A percentile compares a stretch with the other conserved stretches of the same genome.
Evolutionary conservation across 768 basidiomycete species (phyloP).

Genomic region (Mrakia gelida): DNA sequence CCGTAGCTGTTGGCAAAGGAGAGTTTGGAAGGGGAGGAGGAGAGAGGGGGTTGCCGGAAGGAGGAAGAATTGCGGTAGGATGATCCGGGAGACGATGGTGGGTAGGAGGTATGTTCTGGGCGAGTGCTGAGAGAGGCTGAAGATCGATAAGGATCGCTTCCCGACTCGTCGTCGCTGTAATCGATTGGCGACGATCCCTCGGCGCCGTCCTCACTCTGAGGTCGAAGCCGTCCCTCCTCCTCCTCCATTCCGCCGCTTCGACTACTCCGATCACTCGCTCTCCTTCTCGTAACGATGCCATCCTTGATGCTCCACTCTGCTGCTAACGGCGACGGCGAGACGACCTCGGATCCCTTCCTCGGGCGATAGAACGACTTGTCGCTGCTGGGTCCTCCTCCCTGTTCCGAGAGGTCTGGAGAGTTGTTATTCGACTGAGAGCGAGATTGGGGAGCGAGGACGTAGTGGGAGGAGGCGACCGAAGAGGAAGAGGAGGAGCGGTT

Average conservation of each 20-base stretch:
- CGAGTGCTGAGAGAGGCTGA: background rate
- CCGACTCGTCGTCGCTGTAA: conserved; percentile 12
- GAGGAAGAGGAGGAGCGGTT: conserved; percentile 15
- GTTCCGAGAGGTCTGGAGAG: conserved; percentile 17
- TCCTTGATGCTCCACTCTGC: background rate
- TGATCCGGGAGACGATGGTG: background rate
- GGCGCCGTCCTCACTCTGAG: background rate
- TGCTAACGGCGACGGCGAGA: conserved; percentile 16
- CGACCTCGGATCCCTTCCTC: conserved; percentile 6
- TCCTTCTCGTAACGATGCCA: background rate
- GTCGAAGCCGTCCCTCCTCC: background rate
- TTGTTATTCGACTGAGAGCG: background rate
- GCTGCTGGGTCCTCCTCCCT: background rate
- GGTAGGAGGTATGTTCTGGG: background rate
- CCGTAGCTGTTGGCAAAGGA: background rate
- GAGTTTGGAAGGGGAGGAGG: background rate
- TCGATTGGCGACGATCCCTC: background rate
- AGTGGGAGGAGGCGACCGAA: conserved; percentile 8
- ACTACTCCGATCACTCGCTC: background rate
- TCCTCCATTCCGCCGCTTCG: background rate
- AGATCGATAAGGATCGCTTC: background rate
- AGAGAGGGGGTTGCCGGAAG: background rate
- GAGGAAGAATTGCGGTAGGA: conserved; percentile 7
- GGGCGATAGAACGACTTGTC: conserved; percentile 1
- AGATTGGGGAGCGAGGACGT: background rate